phyloP scores from a whole-genome alignment of 1,139 yeast genomes.

The Scheffersomyces parashehatae region DNA sequence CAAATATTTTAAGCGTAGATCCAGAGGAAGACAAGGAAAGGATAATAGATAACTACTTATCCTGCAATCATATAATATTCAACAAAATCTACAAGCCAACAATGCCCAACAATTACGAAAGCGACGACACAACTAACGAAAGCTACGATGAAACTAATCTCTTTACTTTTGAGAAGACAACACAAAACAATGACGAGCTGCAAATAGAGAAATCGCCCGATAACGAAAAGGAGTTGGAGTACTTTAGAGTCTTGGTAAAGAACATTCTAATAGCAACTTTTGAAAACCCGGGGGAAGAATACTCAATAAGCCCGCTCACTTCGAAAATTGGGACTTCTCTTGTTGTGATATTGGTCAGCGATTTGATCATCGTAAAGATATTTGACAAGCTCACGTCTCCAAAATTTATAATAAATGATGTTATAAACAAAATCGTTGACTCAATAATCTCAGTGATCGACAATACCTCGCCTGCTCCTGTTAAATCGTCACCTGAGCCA shows the following conservation, averaged over 20 bases:
- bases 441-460: conserved; percentile 26
- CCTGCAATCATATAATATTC: conserved; percentile 15
- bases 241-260: conserved; percentile 27
- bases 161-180: background rate
- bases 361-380: conserved; percentile 33
- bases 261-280: conserved; percentile 24
- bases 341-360: conserved; percentile 31
- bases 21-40: background rate
- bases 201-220: background rate
- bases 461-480: conserved; percentile 18
- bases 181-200: background rate
- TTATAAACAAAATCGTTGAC: conserved; percentile 11
- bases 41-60: conserved; percentile 6
- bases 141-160: background rate
- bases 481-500: background rate
- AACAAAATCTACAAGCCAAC: conserved; percentile 2
- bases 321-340: conserved; percentile 34
- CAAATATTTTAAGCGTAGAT: conserved; percentile 5
- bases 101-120: background rate
- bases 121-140: background rate
- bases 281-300: conserved; percentile 6
- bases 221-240: conserved; percentile 2
- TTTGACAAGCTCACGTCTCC: conserved; percentile 32
- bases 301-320: conserved; percentile 16
- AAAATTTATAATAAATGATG: conserved; percentile 24